phyloP scores from a whole-genome alignment of 768 basidiomycete genomes.

The Lentinula sp. region DNA sequence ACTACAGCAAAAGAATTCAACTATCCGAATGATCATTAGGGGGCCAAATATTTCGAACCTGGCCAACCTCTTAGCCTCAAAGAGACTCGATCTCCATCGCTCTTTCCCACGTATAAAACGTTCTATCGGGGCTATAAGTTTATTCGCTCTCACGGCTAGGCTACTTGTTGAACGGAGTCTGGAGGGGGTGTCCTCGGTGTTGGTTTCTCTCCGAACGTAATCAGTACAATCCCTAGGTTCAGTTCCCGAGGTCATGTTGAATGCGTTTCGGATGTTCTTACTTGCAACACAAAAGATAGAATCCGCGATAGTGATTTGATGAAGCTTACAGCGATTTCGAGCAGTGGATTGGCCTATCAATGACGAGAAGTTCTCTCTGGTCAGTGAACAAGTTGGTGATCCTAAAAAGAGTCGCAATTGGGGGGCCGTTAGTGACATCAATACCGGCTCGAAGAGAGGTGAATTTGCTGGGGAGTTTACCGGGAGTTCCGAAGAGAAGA shows the following conservation, averaged over 20 bases:
- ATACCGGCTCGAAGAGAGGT: not conserved
- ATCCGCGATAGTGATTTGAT: not conserved
- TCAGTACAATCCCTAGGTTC: no score
- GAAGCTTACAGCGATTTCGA: not conserved
- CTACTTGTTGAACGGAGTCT: not conserved
- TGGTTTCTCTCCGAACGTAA: not conserved
- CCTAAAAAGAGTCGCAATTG: not conserved
- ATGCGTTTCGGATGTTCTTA: no score
- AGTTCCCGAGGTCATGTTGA: no score
- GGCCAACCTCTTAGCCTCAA: not conserved
- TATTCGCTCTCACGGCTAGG: not conserved
- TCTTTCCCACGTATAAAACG: not conserved
- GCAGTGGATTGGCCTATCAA: not conserved
- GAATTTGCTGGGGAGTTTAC: no score
- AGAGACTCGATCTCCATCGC: not conserved
- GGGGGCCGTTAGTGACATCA: not conserved
- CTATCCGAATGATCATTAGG: not conserved
- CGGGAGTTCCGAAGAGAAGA: not conserved
- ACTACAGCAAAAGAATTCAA: not conserved
- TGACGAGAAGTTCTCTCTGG: not conserved
- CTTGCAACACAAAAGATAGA: not conserved
- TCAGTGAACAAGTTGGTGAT: not conserved
- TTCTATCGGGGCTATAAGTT: not conserved
- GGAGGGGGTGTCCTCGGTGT: not conserved
- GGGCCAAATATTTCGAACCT: not conserved